These are phyloP conservation scores for Dichotomopilus funicola DNA, from an alignment of 2,329 filamentous ascomycete genomes.

Conservation along the genomic window DNA sequence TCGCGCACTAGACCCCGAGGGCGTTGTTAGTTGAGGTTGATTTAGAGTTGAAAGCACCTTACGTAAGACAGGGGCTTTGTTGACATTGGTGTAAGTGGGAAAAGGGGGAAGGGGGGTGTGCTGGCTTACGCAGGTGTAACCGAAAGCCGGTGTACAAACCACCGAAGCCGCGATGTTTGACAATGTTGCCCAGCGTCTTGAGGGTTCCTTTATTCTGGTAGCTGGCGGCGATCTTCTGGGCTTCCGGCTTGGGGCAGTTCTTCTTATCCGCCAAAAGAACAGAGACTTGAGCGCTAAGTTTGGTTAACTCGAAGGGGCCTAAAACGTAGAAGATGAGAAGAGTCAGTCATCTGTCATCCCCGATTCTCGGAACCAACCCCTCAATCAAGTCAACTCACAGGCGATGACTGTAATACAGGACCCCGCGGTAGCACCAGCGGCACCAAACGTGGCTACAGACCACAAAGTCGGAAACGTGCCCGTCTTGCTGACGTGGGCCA, in stretches of 20 bases:
- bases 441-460: conserved; percentile 69
- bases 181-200: conserved; percentile 68
- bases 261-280: conserved; percentile 62
- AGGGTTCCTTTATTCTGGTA: conserved; percentile 74
- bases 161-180: conserved; percentile 63
- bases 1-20: conserved; percentile 56
- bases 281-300: conserved; percentile 79
- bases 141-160: conserved; percentile 78
- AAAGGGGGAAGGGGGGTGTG: neutral
- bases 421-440: conserved; percentile 71
- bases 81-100: neutral
- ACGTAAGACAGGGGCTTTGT: too few species aligned
- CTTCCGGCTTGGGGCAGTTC: conserved; percentile 40
- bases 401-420: conserved; percentile 74
- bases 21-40: too few species aligned
- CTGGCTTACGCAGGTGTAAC: conserved; percentile 64
- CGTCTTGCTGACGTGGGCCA: conserved; percentile 63
- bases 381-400: conserved; percentile 42
- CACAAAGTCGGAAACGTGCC: conserved; percentile 66
- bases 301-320: conserved; percentile 85
- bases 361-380: neutral
- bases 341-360: neutral
- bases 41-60: too few species aligned
- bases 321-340: neutral
- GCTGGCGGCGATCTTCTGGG: conserved; percentile 56